Conservation (phyloP, 106 monocot genomes). For the Acorus gramineus region DNA sequence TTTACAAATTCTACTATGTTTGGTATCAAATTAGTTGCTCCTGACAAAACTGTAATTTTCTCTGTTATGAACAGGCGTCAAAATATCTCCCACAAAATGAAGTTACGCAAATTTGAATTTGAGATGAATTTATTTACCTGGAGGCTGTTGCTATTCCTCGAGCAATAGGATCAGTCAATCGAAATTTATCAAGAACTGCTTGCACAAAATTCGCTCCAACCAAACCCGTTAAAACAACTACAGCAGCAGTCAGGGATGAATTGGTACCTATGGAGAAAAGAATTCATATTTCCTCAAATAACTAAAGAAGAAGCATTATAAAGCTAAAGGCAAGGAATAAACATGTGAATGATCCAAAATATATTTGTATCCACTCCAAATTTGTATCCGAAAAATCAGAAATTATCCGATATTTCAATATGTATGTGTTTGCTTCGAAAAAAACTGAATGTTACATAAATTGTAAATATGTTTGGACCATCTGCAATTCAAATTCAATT, state of each 20-base stretch:
- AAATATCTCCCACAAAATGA: neutral
- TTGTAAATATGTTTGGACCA: too few species aligned
- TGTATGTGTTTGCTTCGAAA: too few species aligned
- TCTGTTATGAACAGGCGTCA: too few species aligned
- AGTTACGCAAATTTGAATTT: neutral
- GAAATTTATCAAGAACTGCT: conserved; percentile 77
- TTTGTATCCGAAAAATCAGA: too few species aligned
- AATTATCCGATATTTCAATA: too few species aligned
- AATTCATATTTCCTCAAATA: neutral
- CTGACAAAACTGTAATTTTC: neutral
- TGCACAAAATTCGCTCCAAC: conserved; percentile 97
- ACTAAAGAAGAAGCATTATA: too few species aligned
- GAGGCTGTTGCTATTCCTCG: conserved; percentile 98
- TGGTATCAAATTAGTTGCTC: neutral
- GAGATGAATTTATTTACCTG: conserved; percentile 35
- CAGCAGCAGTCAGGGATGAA: conserved; percentile 87
- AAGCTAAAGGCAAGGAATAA: too few species aligned
- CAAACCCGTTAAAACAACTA: conserved; percentile 90
- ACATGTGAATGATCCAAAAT: too few species aligned
- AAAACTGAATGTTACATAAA: too few species aligned
- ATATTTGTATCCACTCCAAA: too few species aligned
- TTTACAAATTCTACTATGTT: too few species aligned
- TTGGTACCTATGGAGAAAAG: conserved; percentile 51
- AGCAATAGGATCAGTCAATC: conserved; percentile 80
- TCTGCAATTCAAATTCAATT: too few species aligned